Evolutionary conservation across 768 basidiomycete genomes (phyloP).

Genomic region (Boletus fagicola): DNA sequence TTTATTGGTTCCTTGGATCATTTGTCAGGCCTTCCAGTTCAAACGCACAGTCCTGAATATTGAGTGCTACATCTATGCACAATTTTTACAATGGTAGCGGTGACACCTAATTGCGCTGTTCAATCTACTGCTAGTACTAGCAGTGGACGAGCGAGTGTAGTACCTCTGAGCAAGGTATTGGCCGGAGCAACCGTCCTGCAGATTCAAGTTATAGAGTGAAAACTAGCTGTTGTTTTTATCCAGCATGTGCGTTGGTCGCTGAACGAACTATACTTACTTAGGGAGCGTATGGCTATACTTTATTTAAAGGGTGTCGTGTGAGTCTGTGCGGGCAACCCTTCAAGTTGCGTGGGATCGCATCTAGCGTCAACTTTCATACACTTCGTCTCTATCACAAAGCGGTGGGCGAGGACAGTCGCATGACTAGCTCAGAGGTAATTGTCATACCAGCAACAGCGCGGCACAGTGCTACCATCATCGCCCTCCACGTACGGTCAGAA

Average conservation of each 20-base stretch:
- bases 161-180: background rate
- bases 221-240: background rate
- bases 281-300: background rate
- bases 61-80: background rate
- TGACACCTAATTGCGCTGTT: background rate
- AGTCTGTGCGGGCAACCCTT: background rate
- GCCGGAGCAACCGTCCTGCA: background rate
- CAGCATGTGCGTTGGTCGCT: background rate
- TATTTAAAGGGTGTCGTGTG: background rate
- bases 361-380: background rate
- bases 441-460: background rate
- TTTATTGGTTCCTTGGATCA: background rate
- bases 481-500: background rate
- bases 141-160: background rate
- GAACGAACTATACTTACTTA: background rate
- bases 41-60: background rate
- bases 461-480: background rate
- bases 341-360: background rate
- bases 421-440: background rate
- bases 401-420: background rate
- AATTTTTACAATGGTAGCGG: background rate
- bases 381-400: background rate
- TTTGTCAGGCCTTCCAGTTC: background rate
- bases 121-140: background rate
- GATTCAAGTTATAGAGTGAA: background rate